These are phyloP conservation scores for Talaromyces proteolyticus DNA, from an alignment of 495 filamentous ascomycete genomes.

Conservation along the genomic window DNA sequence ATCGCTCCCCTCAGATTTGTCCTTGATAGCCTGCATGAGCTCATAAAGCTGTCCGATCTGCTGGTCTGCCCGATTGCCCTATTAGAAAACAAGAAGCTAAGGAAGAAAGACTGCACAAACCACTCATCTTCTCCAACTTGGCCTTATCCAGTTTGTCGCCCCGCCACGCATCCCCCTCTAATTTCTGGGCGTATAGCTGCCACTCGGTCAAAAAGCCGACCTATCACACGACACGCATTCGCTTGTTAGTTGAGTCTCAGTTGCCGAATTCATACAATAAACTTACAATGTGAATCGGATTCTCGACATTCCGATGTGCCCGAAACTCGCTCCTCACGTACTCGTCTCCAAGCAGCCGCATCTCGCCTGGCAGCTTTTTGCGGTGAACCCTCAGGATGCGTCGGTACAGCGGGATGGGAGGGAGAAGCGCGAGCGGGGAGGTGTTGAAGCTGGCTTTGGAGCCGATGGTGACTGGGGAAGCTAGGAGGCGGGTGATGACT, in stretches of 20 bases:
- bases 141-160: slow-evolving; percentile 69
- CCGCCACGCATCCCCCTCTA: slow-evolving; percentile 80
- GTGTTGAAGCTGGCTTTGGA: slow-evolving; percentile 48
- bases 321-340: slow-evolving; percentile 92
- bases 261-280: background rate
- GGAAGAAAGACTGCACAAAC: slow-evolving; percentile 44
- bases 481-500: slow-evolving; percentile 10
- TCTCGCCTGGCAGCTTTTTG: slow-evolving; percentile 62
- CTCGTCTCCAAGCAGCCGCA: slow-evolving; percentile 79
- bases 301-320: slow-evolving; percentile 74
- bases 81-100: background rate
- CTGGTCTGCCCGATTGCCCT: slow-evolving; percentile 64
- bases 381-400: slow-evolving; percentile 82
- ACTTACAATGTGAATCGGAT: slow-evolving; percentile 84
- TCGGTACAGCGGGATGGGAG: slow-evolving; percentile 86
- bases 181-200: slow-evolving; percentile 86
- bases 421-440: slow-evolving; percentile 70
- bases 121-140: slow-evolving; percentile 92
- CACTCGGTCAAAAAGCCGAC: slow-evolving; percentile 95
- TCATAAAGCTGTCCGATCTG: slow-evolving; percentile 92
- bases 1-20: slow-evolving; percentile 14
- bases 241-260: background rate
- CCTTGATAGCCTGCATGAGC: slow-evolving; percentile 69
- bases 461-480: slow-evolving; percentile 38
- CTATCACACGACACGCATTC: slow-evolving; percentile 30